phyloP scores from a whole-genome alignment of 1,284 basidiomycete species.

The Malassezia pachydermatis region DNA sequence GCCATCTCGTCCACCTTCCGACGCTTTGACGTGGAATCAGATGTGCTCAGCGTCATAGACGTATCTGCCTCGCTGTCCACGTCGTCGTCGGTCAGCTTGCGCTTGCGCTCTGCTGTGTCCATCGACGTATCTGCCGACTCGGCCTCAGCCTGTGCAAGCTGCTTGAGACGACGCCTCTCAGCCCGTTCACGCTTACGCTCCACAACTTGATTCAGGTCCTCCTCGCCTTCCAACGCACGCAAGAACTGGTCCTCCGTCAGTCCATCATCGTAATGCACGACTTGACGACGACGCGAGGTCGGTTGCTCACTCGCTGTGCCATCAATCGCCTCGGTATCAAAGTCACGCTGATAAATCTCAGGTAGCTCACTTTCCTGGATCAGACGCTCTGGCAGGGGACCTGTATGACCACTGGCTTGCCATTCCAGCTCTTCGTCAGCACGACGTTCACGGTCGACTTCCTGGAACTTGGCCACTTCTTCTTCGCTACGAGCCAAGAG shows the following conservation, averaged over 20 bases:
- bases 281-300: slow-evolving; percentile 71
- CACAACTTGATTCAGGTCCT: slow-evolving; percentile 56
- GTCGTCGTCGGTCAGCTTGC: slow-evolving; percentile 28
- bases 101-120: slow-evolving; percentile 25
- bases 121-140: slow-evolving; percentile 15
- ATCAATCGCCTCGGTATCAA: slow-evolving; percentile 47
- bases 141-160: slow-evolving; percentile 16
- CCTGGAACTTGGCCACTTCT: slow-evolving; percentile 67
- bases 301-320: slow-evolving; percentile 55
- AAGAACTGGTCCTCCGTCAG: slow-evolving; percentile 76
- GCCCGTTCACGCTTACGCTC: slow-evolving; percentile 47
- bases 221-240: slow-evolving; percentile 71
- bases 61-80: slow-evolving; percentile 9
- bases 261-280: slow-evolving; percentile 88
- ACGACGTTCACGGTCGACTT: slow-evolving; percentile 74
- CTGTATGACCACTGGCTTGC: slow-evolving; percentile 60
- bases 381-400: slow-evolving; percentile 60
- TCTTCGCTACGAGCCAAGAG: slow-evolving; percentile 76
- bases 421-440: slow-evolving; percentile 62
- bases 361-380: slow-evolving; percentile 85
- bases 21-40: slow-evolving; percentile 53
- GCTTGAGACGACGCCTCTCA: slow-evolving; percentile 39
- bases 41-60: slow-evolving; percentile 21
- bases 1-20: slow-evolving; percentile 58
- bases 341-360: slow-evolving; percentile 73